phyloP scores from a whole-genome alignment of 2,329 filamentous ascomycete species.

The Colletotrichum sp. region DNA sequence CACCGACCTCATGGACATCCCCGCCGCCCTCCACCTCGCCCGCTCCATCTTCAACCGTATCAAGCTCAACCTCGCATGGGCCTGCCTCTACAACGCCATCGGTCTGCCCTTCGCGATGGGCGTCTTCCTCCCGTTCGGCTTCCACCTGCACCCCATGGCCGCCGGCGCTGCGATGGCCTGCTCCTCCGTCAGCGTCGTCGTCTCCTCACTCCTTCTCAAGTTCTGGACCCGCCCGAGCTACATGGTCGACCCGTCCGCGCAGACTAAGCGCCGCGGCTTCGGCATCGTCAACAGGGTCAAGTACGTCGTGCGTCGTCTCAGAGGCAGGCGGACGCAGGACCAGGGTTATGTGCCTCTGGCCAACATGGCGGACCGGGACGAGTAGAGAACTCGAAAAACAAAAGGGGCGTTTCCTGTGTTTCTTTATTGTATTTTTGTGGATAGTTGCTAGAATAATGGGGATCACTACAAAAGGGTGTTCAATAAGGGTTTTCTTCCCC shows the following conservation, averaged over 20 bases:
- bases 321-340: conserved; percentile 45
- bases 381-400: neutral
- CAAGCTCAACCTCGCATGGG: conserved; percentile 92
- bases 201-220: conserved; percentile 82
- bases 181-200: conserved; percentile 88
- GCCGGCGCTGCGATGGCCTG: conserved; percentile 93
- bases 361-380: conserved; percentile 46
- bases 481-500: neutral
- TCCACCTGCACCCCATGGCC: conserved; percentile 90
- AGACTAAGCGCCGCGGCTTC: conserved; percentile 56
- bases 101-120: conserved; percentile 98
- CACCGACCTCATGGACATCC: conserved; percentile 91
- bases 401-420: neutral
- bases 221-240: conserved; percentile 85
- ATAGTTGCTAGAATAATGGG: neutral
- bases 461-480: neutral
- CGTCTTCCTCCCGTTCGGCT: conserved; percentile 87
- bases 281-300: conserved; percentile 46
- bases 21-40: conserved; percentile 81
- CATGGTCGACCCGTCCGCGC: conserved; percentile 77
- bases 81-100: conserved; percentile 89
- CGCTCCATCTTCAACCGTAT: conserved; percentile 89
- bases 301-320: conserved; percentile 42
- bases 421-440: neutral
- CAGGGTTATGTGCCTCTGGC: conserved; percentile 66